Evolutionary conservation across 352 stramenopile genomes (phyloP), one percentile per base, ranked within the genome.

Genomic region (Paralagenidium karlingii): DNA sequence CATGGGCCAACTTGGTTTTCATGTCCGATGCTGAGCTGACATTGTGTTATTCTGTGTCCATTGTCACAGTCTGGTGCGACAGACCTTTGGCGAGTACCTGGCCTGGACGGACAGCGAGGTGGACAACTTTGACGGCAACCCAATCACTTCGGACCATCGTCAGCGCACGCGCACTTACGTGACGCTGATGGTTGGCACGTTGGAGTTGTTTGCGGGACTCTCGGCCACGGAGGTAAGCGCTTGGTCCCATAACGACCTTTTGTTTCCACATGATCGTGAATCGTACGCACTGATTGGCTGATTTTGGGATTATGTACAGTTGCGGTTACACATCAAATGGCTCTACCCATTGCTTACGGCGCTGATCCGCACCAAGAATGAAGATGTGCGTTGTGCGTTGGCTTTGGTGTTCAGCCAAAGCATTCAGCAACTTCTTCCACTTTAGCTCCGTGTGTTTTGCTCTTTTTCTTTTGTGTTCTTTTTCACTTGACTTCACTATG

Each of bases 261-360:
- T 16, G 30, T 36, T 3, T 36, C 3, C 30, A 36, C 22, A 7
- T 7, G 19, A 7, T 7, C 30, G 7, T 22, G 30, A 36, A 22
- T 36, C 16, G 30, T 20, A 3, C 30, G 22, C 3, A 22, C 22
- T 8, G 16, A 3, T 22, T 22, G 22, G 30, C 3, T 22, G 19
- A 20, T 22, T 16, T 16, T 36, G 30, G 22, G 30, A 22, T 7
- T 36, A 7, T 7, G 7, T 36, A 20, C 16, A 36, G 22, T 20
- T 36, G 30, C 22, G 30, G 19, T 22, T 36, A 8, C 30, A 3
- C 22, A 36, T 36, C 19, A 36, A 22, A n/a, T 92, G 78, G 78
- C 40, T 92, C 27, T 92, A 82, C 42, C 73, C 78, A 19, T 52
- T 88, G 27, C 51, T 92, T 13, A 88, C 64, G 12, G 63, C 77